A percentile compares a stretch with the other conserved stretches of the same genome.
Evolutionary conservation across 768 basidiomycete species (phyloP).

Genomic region (Clathrus columnatus): DNA sequence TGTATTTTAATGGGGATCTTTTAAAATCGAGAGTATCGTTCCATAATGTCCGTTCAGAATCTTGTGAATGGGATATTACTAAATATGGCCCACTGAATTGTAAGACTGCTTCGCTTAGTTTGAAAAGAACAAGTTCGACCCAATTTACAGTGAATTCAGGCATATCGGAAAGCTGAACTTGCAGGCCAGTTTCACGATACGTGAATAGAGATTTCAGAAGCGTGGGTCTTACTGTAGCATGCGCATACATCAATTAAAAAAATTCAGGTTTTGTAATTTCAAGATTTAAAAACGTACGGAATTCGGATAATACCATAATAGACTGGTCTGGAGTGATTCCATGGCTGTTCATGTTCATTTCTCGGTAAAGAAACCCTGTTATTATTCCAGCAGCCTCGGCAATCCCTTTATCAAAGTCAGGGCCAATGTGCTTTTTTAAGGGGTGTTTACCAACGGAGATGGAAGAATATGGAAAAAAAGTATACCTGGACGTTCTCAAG

Average conservation of each 20-base stretch:
- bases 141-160: slow-evolving; percentile 37
- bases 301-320: slow-evolving; percentile 7
- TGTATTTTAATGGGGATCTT: slow-evolving; percentile 38
- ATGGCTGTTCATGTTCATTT: neutral
- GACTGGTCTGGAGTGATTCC: slow-evolving; percentile 6
- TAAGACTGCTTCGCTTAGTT: slow-evolving; percentile 33
- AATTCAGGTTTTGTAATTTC: too few relatives aligned
- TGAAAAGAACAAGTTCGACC: slow-evolving; percentile 53
- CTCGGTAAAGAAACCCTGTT: neutral
- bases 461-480: too few relatives aligned
- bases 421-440: neutral
- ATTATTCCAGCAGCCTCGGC: neutral
- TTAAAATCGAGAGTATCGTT: slow-evolving; percentile 19
- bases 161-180: slow-evolving; percentile 22
- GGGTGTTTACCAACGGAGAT: too few relatives aligned
- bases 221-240: neutral
- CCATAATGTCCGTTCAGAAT: neutral
- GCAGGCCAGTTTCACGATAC: slow-evolving; percentile 36
- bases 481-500: too few relatives aligned
- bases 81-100: slow-evolving; percentile 23
- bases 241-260: neutral
- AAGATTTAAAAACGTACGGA: slow-evolving; percentile 15
- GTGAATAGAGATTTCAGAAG: slow-evolving; percentile 38
- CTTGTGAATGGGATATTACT: slow-evolving; percentile 8
- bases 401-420: neutral